Conservation (phyloP, 108 stramenopile species). For the Cyclostephanos invisitatus region DNA sequence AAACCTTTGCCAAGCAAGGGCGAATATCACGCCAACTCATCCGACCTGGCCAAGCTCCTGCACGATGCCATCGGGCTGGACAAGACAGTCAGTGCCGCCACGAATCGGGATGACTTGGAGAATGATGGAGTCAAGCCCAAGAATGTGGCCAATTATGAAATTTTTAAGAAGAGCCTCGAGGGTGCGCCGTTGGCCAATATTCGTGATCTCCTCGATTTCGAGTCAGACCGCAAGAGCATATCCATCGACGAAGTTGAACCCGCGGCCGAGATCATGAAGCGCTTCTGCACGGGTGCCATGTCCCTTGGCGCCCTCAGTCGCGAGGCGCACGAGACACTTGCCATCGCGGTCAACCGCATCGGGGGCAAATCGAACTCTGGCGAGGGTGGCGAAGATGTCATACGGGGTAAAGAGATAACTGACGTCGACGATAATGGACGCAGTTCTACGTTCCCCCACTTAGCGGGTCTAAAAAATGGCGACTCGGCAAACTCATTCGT, state of each 20-base stretch:
- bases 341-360: conserved; percentile 92
- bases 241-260: conserved; percentile 86
- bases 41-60: conserved; percentile 90
- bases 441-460: conserved; percentile 82
- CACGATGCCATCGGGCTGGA: conserved; percentile 90
- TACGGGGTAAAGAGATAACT: conserved; percentile 61
- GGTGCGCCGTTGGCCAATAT: conserved; percentile 87
- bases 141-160: conserved; percentile 85
- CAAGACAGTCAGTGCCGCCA: conserved; percentile 79
- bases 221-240: conserved; percentile 81
- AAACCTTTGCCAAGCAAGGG: conserved; percentile 87
- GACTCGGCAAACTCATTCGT: conserved; percentile 90
- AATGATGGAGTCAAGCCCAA: conserved; percentile 79
- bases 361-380: conserved; percentile 95
- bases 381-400: conserved; percentile 92
- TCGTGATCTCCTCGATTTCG: conserved; percentile 90
- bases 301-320: conserved; percentile 91
- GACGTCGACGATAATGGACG: conserved; percentile 87
- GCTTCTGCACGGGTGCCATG: conserved; percentile 96
- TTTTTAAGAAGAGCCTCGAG: conserved; percentile 83
- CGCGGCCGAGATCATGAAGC: conserved; percentile 84
- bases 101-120: conserved; percentile 73
- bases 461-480: conserved; percentile 87
- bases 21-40: conserved; percentile 95
- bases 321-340: conserved; percentile 94